A percentile compares a stretch with the other conserved stretches of the same genome.
phyloP scores from a whole-genome alignment of 192 early-diverging fungal species.

The Gigaspora rosea region DNA sequence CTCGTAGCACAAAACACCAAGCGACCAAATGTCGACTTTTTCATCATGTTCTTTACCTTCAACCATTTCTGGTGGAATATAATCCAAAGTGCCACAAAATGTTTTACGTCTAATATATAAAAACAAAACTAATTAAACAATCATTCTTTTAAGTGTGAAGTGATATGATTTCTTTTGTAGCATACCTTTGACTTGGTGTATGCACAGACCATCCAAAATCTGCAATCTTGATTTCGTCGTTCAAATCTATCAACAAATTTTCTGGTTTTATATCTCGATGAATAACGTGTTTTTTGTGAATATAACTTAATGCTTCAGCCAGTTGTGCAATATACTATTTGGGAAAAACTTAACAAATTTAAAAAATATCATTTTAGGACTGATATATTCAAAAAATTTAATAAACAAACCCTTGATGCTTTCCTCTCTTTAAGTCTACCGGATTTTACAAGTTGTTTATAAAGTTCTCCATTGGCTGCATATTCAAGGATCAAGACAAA shows the following conservation, averaged over 20 bases:
- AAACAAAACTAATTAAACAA: not conserved
- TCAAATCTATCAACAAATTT: conserved; percentile 67
- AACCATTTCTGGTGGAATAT: conserved; percentile 96
- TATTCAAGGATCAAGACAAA: conserved; percentile 95
- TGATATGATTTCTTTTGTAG: too few relatives aligned
- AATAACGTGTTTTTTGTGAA: conserved; percentile 72
- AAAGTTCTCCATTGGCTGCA: conserved; percentile 92
- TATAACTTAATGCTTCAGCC: conserved; percentile 79
- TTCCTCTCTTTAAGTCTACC: conserved; percentile 71
- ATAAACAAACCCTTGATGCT: conserved; percentile 64
- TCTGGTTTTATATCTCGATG: too few relatives aligned
- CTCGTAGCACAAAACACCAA: conserved; percentile 93
- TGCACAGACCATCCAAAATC: conserved; percentile 99
- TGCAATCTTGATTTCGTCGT: conserved; percentile 91
- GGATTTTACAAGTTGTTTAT: conserved; percentile 41
- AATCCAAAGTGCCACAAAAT: conserved; percentile 94
- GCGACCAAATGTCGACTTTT: conserved; percentile 88
- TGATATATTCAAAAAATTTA: not conserved
- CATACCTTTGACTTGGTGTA: conserved; percentile 65
- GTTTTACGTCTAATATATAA: conserved; percentile 61
- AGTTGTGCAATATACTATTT: conserved; percentile 70
- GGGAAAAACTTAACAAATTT: not conserved
- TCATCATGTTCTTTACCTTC: conserved; percentile 78
- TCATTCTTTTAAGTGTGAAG: not conserved
- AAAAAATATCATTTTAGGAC: not conserved